These are phyloP conservation scores for Apostasia shenzhenica DNA, from an alignment of 106 monocot genomes.

Conservation along the genomic window DNA sequence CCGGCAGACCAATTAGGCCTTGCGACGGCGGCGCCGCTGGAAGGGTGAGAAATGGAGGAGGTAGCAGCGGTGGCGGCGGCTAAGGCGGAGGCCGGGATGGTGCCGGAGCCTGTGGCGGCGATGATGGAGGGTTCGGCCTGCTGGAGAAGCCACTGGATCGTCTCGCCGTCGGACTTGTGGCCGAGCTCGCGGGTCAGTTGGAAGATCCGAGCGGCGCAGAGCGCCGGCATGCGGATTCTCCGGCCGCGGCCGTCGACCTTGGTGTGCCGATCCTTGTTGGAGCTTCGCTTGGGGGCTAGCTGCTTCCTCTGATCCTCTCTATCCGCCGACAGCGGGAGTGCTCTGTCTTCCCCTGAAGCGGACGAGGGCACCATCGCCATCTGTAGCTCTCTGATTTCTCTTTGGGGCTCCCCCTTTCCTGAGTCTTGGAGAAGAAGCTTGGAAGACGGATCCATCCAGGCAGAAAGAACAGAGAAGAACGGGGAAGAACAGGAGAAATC, in stretches of 20 bases:
- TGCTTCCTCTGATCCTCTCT: slow-evolving; percentile 7
- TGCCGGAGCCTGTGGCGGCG: slow-evolving; percentile 9
- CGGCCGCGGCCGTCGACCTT: slow-evolving; percentile 15
- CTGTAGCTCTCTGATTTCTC: not conserved
- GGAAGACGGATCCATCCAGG: no score
- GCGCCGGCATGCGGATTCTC: slow-evolving; percentile 12
- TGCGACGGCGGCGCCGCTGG: not conserved
- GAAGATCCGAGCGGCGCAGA: slow-evolving; percentile 14
- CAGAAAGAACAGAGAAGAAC: no score
- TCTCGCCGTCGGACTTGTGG: slow-evolving; percentile 17
- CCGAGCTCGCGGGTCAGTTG: slow-evolving; percentile 11
- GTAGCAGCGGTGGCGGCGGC: not conserved
- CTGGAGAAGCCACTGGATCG: slow-evolving; percentile 13
- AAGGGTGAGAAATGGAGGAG: not conserved
- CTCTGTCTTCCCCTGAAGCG: not conserved
- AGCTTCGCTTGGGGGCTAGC: slow-evolving; percentile 11
- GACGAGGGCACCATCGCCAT: slow-evolving; percentile 2
- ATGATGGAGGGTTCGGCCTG: slow-evolving; percentile 11
- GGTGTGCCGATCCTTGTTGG: slow-evolving; percentile 16
- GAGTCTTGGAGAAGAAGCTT: no score
- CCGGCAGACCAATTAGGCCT: slow-evolving; percentile 8
- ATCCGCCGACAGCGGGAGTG: not conserved
- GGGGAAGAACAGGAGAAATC: no score
- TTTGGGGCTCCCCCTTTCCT: not conserved
- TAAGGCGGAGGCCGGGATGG: slow-evolving; percentile 9